Conservation (phyloP, 2,329 filamentous ascomycete genomes). For the Fusarium armeniacum region DNA sequence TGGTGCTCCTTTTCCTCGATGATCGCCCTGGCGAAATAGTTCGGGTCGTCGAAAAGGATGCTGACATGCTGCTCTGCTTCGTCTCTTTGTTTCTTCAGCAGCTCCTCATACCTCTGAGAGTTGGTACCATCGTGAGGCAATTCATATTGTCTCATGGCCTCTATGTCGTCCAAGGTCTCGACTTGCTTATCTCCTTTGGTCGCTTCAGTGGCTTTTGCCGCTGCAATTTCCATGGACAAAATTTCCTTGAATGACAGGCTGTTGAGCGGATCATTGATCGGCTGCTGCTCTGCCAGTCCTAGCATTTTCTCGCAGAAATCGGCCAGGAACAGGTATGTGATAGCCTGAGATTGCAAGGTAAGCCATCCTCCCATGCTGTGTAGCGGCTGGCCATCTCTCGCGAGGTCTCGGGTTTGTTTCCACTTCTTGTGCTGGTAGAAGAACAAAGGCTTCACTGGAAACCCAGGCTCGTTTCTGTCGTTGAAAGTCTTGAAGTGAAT, state of each 20-base stretch:
- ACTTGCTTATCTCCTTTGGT: not conserved
- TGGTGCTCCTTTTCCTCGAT: conserved; percentile 45
- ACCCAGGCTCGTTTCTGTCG: not conserved
- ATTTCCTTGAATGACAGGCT: not conserved
- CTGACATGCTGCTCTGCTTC: conserved; percentile 33
- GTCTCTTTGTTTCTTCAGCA: conserved; percentile 15
- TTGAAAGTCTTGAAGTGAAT: conserved; percentile 7
- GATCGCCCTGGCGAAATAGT: conserved; percentile 35
- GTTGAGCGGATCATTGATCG: not conserved
- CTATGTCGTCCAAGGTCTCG: conserved; percentile 33
- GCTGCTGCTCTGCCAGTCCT: not conserved
- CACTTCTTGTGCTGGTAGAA: not conserved
- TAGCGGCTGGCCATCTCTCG: not conserved
- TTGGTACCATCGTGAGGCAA: not conserved
- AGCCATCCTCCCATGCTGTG: conserved; percentile 39
- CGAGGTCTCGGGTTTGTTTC: not conserved
- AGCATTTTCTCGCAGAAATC: conserved; percentile 32
- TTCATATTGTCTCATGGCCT: conserved; percentile 36
- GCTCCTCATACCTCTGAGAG: conserved; percentile 6
- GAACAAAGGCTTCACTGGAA: conserved; percentile 2
- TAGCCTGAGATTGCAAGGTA: conserved; percentile 33
- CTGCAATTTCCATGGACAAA: not conserved
- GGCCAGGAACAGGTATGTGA: conserved; percentile 37
- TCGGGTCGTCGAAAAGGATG: conserved; percentile 39
- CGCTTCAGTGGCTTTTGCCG: not conserved